Evolutionary conservation across 257 asterid genomes (phyloP).

Genomic region (Nicotiana otophora): DNA sequence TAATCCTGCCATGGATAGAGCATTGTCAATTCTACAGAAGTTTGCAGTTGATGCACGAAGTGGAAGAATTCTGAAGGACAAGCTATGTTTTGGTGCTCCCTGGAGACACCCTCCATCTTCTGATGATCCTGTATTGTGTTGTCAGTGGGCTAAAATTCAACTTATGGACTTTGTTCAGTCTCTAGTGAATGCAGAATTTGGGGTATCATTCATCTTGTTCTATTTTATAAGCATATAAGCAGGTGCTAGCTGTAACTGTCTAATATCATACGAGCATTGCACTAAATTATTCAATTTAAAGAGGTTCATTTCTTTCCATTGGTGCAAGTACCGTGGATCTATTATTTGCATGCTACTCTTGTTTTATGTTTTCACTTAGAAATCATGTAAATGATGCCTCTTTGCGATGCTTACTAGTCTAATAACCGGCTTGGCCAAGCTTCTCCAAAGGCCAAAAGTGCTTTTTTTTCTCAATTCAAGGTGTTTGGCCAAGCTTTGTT

Average conservation of each 20-base stretch:
- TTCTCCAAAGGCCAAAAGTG: too few relatives aligned
- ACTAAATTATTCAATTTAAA: background rate
- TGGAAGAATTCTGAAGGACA: slow-evolving; percentile 64
- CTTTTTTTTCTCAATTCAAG: too few relatives aligned
- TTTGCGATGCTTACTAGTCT: background rate
- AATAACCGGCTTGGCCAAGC: too few relatives aligned
- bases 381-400: slow-evolving; percentile 5
- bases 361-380: background rate
- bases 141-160: slow-evolving; percentile 85
- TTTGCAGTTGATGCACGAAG: slow-evolving; percentile 66
- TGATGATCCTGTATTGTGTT: slow-evolving; percentile 24
- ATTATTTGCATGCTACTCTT: background rate
- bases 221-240: background rate
- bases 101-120: slow-evolving; percentile 84
- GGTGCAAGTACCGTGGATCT: background rate
- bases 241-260: background rate
- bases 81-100: slow-evolving; percentile 77
- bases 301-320: background rate
- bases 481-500: too few relatives aligned
- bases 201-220: slow-evolving; percentile 40
- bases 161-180: slow-evolving; percentile 88
- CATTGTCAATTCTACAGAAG: slow-evolving; percentile 56
- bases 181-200: slow-evolving; percentile 71
- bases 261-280: background rate
- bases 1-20: slow-evolving; percentile 91